Evolutionary conservation across 108 stramenopile species (phyloP).

Genomic region (Nannochloropsis gaditana): DNA sequence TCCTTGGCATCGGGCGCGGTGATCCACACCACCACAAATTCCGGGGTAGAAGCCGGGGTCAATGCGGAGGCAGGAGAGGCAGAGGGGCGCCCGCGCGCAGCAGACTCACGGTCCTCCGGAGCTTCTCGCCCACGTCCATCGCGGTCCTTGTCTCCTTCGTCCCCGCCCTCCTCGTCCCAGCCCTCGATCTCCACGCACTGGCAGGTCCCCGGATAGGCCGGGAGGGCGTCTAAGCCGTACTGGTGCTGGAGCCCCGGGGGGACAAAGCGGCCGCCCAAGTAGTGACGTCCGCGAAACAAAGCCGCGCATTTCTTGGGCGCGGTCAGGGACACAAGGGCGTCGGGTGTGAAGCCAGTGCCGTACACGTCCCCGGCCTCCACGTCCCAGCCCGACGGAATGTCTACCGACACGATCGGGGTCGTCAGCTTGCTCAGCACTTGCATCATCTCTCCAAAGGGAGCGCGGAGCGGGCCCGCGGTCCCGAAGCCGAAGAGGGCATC

Average conservation of each 20-base stretch:
- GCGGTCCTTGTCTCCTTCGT: neutral
- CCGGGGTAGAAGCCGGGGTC: neutral
- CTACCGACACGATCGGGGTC: slow-evolving; percentile 69
- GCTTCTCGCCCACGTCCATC: neutral
- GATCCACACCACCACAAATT: neutral
- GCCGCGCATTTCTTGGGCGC: slow-evolving; percentile 72
- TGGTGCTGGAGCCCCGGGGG: slow-evolving; percentile 67
- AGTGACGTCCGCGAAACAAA: slow-evolving; percentile 72
- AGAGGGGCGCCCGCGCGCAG: neutral
- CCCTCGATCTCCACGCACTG: slow-evolving; percentile 22
- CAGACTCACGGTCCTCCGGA: neutral
- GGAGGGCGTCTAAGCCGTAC: slow-evolving; percentile 58
- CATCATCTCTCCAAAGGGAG: slow-evolving; percentile 79
- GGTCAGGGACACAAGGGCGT: slow-evolving; percentile 75
- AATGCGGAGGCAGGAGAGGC: neutral
- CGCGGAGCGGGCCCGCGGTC: slow-evolving; percentile 69
- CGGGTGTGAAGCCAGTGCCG: slow-evolving; percentile 53
- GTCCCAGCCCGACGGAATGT: slow-evolving; percentile 87
- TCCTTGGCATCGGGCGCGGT: neutral
- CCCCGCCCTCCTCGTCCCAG: neutral
- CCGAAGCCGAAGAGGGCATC: slow-evolving; percentile 97
- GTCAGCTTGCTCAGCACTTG: slow-evolving; percentile 50
- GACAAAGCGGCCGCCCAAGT: slow-evolving; percentile 82
- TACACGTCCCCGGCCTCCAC: slow-evolving; percentile 59
- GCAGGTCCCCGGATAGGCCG: slow-evolving; percentile 22